These are phyloP conservation scores for Globisporangium acanthophoron DNA, from an alignment of 352 stramenopile genomes.

Conservation along the genomic window DNA sequence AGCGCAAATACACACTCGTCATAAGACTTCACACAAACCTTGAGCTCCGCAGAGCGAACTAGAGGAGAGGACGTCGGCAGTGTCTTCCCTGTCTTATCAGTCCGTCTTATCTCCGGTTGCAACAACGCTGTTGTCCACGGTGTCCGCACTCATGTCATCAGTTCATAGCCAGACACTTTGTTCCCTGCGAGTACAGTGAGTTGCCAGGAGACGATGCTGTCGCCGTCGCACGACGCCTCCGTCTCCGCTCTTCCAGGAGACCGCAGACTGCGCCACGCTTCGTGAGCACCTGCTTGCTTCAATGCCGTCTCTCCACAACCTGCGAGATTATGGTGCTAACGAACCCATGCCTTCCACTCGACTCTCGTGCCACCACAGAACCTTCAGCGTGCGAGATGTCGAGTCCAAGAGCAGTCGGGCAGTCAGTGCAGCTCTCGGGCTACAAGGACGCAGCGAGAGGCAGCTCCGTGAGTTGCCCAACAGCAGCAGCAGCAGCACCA, in stretches of 20 bases:
- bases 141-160: no score
- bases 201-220: neutral
- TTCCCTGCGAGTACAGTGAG: no score
- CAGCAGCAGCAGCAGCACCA: neutral
- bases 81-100: no score
- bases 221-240: neutral
- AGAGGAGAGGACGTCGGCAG: no score
- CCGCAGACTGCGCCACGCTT: slow-evolving; percentile 8
- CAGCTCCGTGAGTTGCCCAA: neutral
- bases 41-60: no score
- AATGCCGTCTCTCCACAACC: no score
- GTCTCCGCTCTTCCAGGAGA: neutral
- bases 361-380: neutral
- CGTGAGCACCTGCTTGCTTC: neutral
- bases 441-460: slow-evolving; percentile 2
- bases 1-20: neutral
- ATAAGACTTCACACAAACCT: no score
- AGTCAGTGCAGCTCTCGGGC: neutral
- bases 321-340: neutral
- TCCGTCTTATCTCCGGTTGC: no score
- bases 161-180: no score
- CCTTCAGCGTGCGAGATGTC: slow-evolving; percentile 1
- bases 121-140: no score
- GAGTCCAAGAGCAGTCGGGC: neutral
- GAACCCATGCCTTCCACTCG: neutral